Conservation (phyloP, 345 rosid species). For the Turritis glabra region DNA sequence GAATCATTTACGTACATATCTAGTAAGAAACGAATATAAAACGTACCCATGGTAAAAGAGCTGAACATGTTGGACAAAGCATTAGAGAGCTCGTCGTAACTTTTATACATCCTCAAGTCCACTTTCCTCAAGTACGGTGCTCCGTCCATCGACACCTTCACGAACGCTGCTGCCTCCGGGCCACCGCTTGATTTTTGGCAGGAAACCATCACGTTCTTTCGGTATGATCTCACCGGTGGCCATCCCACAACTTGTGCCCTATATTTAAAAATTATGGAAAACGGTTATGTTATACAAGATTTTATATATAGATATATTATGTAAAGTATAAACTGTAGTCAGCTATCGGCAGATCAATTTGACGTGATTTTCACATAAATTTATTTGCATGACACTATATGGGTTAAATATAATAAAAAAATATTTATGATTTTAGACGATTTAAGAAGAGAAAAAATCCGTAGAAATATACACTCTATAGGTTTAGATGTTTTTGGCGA, state of each 20-base stretch:
- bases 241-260: constrained; percentile 96
- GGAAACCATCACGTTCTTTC: constrained; percentile 63
- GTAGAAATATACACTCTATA: not conserved
- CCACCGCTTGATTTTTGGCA: constrained; percentile 44
- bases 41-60: constrained; percentile 75
- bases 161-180: constrained; percentile 45
- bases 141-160: constrained; percentile 94
- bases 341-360: not conserved
- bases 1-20: not conserved
- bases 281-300: constrained; percentile 6
- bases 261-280: not conserved
- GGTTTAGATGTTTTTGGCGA: not conserved
- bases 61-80: constrained; percentile 74
- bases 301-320: not conserved
- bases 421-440: not conserved
- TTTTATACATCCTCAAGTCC: constrained; percentile 71
- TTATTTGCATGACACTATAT: not conserved
- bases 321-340: not conserved
- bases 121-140: constrained; percentile 94
- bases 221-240: constrained; percentile 92
- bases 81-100: constrained; percentile 66
- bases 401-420: not conserved
- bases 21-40: not conserved
- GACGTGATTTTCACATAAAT: constrained; percentile 8
- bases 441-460: not conserved